Conservation (phyloP, 192 early-diverging fungal genomes). For the Backusella circina region DNA sequence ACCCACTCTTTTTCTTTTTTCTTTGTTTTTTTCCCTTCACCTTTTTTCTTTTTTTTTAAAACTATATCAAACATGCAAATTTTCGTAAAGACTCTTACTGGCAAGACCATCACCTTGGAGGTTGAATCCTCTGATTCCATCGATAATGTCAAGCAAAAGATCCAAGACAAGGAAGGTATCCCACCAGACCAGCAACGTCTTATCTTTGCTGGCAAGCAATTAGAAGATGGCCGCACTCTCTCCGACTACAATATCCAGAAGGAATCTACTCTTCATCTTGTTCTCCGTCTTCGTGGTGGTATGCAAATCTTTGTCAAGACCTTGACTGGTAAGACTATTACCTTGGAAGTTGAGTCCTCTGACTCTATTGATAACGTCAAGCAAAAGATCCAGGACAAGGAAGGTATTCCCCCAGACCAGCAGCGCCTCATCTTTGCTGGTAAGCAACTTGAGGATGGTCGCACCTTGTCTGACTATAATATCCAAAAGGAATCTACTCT, state of each 20-base stretch:
- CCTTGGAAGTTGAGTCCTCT: slow-evolving; percentile 55
- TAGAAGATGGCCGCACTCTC: slow-evolving; percentile 65
- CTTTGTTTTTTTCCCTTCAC: not conserved
- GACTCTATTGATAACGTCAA: slow-evolving; percentile 53
- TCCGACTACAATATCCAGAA: slow-evolving; percentile 71
- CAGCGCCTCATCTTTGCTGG: slow-evolving; percentile 75
- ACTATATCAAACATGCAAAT: slow-evolving; percentile 39
- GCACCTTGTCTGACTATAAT: slow-evolving; percentile 63
- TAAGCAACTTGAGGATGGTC: slow-evolving; percentile 74
- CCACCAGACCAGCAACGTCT: slow-evolving; percentile 78
- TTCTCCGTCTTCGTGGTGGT: slow-evolving; percentile 63
- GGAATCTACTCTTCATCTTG: slow-evolving; percentile 65
- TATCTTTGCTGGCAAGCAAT: slow-evolving; percentile 75
- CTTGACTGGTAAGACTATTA: slow-evolving; percentile 55
- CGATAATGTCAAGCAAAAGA: slow-evolving; percentile 54
- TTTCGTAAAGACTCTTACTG: slow-evolving; percentile 60
- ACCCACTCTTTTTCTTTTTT: not conserved
- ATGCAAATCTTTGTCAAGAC: slow-evolving; percentile 63
- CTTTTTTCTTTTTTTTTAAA: not conserved
- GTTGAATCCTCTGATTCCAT: slow-evolving; percentile 54
- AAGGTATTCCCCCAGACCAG: slow-evolving; percentile 69
- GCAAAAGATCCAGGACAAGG: slow-evolving; percentile 52
- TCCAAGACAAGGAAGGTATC: slow-evolving; percentile 53
- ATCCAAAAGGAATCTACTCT: slow-evolving; percentile 70
- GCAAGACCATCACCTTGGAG: slow-evolving; percentile 59